phyloP scores from a whole-genome alignment of 129 eudicot species.

The Saposhnikovia divaricata region DNA sequence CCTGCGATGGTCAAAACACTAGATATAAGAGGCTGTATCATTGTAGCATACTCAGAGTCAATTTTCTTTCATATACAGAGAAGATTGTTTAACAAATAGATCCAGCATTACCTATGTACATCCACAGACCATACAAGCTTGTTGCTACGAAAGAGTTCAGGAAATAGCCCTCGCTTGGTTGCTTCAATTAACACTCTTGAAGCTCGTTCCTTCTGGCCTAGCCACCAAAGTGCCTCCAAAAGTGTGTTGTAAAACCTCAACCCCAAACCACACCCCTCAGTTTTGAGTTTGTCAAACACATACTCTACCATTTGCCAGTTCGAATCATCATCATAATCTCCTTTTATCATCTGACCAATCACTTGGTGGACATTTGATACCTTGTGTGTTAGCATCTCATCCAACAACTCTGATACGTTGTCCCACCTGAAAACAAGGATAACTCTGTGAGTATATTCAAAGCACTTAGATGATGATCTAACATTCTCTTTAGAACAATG shows the following conservation, averaged over 20 bases:
- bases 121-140: slow-evolving; percentile 87
- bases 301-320: slow-evolving; percentile 98
- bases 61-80: background rate
- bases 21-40: slow-evolving; percentile 6
- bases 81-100: background rate
- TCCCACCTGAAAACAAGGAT: slow-evolving; percentile 60
- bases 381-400: slow-evolving; percentile 54
- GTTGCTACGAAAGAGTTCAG: slow-evolving; percentile 73
- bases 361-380: slow-evolving; percentile 77
- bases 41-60: background rate
- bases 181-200: slow-evolving; percentile 90
- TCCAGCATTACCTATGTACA: slow-evolving; percentile 64
- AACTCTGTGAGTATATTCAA: background rate
- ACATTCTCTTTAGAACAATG: background rate
- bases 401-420: slow-evolving; percentile 49
- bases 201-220: slow-evolving; percentile 90
- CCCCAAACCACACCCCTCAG: slow-evolving; percentile 82
- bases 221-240: slow-evolving; percentile 89
- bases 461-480: background rate
- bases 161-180: slow-evolving; percentile 76
- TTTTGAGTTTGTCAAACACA: slow-evolving; percentile 76
- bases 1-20: slow-evolving; percentile 34
- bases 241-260: slow-evolving; percentile 82
- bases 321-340: slow-evolving; percentile 72
- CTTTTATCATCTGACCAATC: slow-evolving; percentile 79